These are phyloP conservation scores for Geotrichum histeridarum DNA, from an alignment of 1,139 yeast species.

Conservation along the genomic window DNA sequence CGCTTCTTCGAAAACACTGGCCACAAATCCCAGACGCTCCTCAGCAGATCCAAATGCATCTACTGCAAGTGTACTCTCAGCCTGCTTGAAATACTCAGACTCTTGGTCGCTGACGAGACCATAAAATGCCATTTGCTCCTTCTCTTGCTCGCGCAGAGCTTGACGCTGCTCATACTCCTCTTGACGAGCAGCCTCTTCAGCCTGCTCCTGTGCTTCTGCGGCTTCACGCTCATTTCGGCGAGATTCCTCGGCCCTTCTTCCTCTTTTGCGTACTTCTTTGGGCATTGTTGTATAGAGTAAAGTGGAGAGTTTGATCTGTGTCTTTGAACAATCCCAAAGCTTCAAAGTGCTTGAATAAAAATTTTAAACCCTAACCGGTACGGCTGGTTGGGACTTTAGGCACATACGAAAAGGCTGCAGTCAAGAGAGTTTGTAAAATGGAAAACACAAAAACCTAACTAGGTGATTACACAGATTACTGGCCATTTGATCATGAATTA, in stretches of 20 bases:
- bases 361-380: conserved; percentile 5
- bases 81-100: conserved; percentile 84
- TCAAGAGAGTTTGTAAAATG: too few species aligned
- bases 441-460: too few species aligned
- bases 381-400: conserved; percentile 7
- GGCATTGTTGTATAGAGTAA: conserved; percentile 20
- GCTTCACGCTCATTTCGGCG: conserved; percentile 30
- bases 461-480: too few species aligned
- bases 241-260: conserved; percentile 58
- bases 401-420: too few species aligned
- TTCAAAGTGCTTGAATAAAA: neutral
- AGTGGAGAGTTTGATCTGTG: neutral
- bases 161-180: conserved; percentile 17
- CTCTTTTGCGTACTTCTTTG: conserved; percentile 44
- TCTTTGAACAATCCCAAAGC: neutral
- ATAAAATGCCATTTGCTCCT: conserved; percentile 48
- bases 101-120: conserved; percentile 83
- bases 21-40: conserved; percentile 66
- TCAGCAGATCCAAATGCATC: conserved; percentile 73
- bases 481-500: too few species aligned
- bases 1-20: conserved; percentile 78
- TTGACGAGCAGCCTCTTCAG: conserved; percentile 10
- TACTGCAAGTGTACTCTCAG: conserved; percentile 78
- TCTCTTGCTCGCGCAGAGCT: conserved; percentile 18
- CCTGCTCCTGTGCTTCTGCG: conserved; percentile 18